phyloP scores from a whole-genome alignment of 495 filamentous ascomycete species.

The Neurospora tetraspora region DNA sequence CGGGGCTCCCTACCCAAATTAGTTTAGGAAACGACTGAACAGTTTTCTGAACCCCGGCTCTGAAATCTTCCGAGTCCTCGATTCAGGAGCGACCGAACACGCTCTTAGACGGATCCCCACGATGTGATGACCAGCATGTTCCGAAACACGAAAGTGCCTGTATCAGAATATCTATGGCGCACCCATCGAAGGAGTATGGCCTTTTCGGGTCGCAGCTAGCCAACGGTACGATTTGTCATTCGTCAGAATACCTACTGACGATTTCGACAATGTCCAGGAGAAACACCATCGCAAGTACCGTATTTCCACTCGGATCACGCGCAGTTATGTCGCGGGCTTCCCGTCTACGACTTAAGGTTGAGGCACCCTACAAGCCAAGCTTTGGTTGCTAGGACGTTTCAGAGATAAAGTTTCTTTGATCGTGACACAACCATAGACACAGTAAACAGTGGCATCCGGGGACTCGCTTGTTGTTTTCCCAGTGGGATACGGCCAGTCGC shows the following conservation, averaged over 20 bases:
- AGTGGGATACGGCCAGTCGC: neutral
- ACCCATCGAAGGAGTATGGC: neutral
- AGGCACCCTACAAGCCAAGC: neutral
- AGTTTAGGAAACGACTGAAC: too few relatives aligned
- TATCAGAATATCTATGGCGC: conserved; percentile 5
- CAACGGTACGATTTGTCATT: conserved; percentile 1
- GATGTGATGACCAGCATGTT: conserved; percentile 9
- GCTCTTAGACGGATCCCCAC: neutral
- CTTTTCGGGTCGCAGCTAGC: neutral
- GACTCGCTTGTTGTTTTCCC: neutral
- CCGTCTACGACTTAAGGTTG: neutral
- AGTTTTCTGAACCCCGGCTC: too few relatives aligned
- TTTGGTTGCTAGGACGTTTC: neutral
- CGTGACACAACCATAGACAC: neutral
- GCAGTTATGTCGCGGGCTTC: conserved; percentile 1
- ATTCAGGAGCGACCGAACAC: too few relatives aligned
- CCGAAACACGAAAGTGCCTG: conserved; percentile 9
- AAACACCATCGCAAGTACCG: neutral
- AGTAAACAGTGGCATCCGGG: neutral
- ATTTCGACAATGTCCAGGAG: neutral
- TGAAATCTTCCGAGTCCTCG: too few relatives aligned
- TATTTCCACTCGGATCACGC: neutral
- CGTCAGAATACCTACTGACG: neutral
- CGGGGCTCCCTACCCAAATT: too few relatives aligned
- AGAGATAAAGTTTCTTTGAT: neutral